Percentiles rank a stretch among this genome's conserved stretches.
phyloP scores from a whole-genome alignment of 768 basidiomycete genomes.

The Naganishia friedmannii region DNA sequence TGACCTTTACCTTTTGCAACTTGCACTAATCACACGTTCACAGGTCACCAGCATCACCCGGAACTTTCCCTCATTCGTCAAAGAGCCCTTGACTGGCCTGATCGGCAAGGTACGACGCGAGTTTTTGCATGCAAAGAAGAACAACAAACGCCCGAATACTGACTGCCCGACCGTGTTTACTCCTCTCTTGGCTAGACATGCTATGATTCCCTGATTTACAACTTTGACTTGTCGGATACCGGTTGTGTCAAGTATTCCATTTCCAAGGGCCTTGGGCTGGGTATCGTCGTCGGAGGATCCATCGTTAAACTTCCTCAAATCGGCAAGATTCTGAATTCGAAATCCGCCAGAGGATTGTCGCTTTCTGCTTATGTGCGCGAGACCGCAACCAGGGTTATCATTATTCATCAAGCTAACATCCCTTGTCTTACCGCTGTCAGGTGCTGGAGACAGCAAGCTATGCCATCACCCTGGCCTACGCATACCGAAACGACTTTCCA shows the following conservation, averaged over 20 bases:
- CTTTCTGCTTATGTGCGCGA: conserved; percentile 68
- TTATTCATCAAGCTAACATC: background rate
- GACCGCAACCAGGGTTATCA: no score
- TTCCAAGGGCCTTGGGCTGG: conserved; percentile 88
- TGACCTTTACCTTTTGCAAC: background rate
- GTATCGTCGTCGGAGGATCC: conserved; percentile 81
- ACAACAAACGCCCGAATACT: background rate
- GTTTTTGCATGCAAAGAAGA: no score
- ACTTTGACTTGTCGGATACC: conserved; percentile 71
- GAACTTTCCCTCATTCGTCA: conserved; percentile 80
- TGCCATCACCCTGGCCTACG: conserved; percentile 83
- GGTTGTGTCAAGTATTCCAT: conserved; percentile 86
- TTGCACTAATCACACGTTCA: background rate
- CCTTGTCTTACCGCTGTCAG: conserved; percentile 26
- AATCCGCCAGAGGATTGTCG: conserved; percentile 82
- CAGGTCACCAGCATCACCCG: conserved; percentile 60
- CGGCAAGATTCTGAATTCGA: conserved; percentile 44
- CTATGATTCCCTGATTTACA: conserved; percentile 81
- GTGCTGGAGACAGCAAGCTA: conserved; percentile 83
- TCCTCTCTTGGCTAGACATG: conserved; percentile 65
- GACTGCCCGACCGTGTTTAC: conserved; percentile 11
- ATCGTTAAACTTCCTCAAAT: conserved; percentile 97
- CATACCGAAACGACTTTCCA: conserved; percentile 77
- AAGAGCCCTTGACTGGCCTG: conserved; percentile 73
- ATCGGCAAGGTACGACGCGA: conserved; percentile 67